Base-by-base conservation (phyloP, 2,329 filamentous ascomycete species). In the Pyricularia grisea region DNA sequence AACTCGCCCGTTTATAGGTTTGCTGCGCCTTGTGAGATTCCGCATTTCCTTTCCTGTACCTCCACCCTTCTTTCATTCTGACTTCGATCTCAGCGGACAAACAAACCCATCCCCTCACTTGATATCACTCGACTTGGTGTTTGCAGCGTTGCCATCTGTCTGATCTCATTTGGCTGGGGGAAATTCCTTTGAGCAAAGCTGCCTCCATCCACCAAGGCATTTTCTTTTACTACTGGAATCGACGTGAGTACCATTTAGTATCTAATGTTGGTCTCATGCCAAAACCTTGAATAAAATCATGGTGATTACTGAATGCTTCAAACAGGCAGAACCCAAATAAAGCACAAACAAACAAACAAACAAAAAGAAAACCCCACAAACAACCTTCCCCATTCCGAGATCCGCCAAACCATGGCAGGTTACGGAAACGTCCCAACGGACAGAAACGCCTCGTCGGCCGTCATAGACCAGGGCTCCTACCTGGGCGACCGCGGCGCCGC, bases 341-440 rank as follows among this genome's bases (percentile, higher is more conserved):
- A 27, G 23, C 58, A 4, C 10, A 7, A 27, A 11, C 14, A 4
- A 3, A 33, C 31, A 33, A 1, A 28, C 20, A 14, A 12, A 61
- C 23, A 7, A 58, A n/a, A 60, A 2, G 20, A n/a, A 61, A 14
- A 17, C 20, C 11, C 33, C 9, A 6, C 58, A 23, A 28, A 17
- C 23, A 12, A 14, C 2, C 12, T 27, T 2, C 20, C 4, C 1
- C n/a, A 12, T 25, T 12, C 6, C 5, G 14, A 14, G 5, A 25
- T 23, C 6, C 11, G 11, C 10, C 58, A 28, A 25, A 25, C 65
- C 17, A 68, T 68, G 67, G 67, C 67, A 28, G 67, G 67, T 23
- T 68, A 68, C 60, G 67, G 67, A 10, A 64, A 31, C 25, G 27
- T 68, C 17, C 67, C 67, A 10, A 68, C 31, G 4, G 67, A 68